phyloP scores from a whole-genome alignment of 331 rosid species.

The Erythrophleum ivorense region DNA sequence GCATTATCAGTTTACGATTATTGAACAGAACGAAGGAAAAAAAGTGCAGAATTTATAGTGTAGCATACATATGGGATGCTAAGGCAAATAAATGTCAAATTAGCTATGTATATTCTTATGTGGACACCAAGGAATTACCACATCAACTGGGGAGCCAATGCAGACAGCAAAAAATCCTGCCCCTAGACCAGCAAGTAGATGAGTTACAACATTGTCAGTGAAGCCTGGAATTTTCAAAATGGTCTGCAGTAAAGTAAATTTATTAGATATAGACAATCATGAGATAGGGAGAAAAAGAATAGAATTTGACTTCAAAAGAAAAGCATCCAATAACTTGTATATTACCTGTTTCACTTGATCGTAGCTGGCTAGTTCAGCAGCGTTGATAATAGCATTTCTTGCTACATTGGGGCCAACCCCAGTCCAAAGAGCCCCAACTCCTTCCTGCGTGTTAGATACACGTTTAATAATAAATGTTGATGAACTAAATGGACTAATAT shows the following conservation, averaged over 20 bases:
- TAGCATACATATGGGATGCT: not conserved
- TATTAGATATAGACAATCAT: not conserved
- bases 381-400: slow-evolving; percentile 90
- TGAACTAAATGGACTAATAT: slow-evolving; percentile 5
- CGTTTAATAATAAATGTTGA: slow-evolving; percentile 15
- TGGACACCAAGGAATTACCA: slow-evolving; percentile 55
- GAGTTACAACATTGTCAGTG: slow-evolving; percentile 82
- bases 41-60: slow-evolving; percentile 9
- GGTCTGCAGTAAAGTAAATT: slow-evolving; percentile 59
- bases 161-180: slow-evolving; percentile 97
- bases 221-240: slow-evolving; percentile 95
- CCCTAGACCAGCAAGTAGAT: slow-evolving; percentile 88
- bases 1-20: slow-evolving; percentile 27
- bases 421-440: slow-evolving; percentile 85
- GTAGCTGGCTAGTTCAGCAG: slow-evolving; percentile 95
- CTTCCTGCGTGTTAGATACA: slow-evolving; percentile 64
- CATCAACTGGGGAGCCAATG: slow-evolving; percentile 96
- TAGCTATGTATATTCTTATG: not conserved
- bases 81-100: slow-evolving; percentile 3
- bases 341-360: slow-evolving; percentile 93
- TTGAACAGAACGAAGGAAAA: slow-evolving; percentile 19
- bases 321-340: not conserved
- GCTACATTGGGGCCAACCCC: slow-evolving; percentile 91
- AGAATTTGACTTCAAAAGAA: slow-evolving; percentile 32
- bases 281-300: slow-evolving; percentile 1